phyloP scores from a whole-genome alignment of 208 protist species.

The Wallacemonas sp. region DNA sequence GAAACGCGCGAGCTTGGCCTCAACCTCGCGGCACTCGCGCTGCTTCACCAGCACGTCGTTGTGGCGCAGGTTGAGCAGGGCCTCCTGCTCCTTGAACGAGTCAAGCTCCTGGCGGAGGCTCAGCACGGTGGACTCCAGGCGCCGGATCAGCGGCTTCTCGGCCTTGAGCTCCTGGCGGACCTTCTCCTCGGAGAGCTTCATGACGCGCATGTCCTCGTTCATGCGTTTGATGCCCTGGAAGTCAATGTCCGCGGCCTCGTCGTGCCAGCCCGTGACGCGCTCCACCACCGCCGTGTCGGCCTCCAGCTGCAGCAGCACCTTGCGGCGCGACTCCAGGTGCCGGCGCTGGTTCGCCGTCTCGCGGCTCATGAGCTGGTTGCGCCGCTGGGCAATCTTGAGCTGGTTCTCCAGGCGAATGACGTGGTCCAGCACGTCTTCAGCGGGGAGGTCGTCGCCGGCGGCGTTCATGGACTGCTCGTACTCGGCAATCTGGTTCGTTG shows the following conservation, averaged over 20 bases:
- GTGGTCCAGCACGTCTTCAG: slow-evolving; percentile 85
- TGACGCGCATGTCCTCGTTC: slow-evolving; percentile 54
- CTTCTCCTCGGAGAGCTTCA: slow-evolving; percentile 55
- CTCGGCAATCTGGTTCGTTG: slow-evolving; percentile 62
- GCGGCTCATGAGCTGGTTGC: slow-evolving; percentile 73
- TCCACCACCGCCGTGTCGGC: slow-evolving; percentile 51
- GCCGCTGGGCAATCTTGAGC: slow-evolving; percentile 79
- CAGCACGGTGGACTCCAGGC: slow-evolving; percentile 61
- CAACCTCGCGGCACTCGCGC: slow-evolving; percentile 65
- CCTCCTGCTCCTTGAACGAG: slow-evolving; percentile 47
- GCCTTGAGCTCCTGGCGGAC: slow-evolving; percentile 66
- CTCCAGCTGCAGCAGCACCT: slow-evolving; percentile 44
- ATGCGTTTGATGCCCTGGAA: slow-evolving; percentile 31
- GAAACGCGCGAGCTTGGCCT: slow-evolving; percentile 59
- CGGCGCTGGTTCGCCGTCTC: slow-evolving; percentile 75
- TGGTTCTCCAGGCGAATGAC: slow-evolving; percentile 86
- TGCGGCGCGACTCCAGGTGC: slow-evolving; percentile 55
- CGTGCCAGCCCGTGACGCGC: slow-evolving; percentile 73
- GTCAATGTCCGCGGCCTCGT: slow-evolving; percentile 47
- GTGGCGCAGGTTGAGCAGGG: slow-evolving; percentile 51
- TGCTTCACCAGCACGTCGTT: slow-evolving; percentile 78
- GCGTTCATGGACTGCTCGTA: slow-evolving; percentile 43
- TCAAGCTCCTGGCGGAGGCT: slow-evolving; percentile 51
- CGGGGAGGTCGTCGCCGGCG: slow-evolving; percentile 60
- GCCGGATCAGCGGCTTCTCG: slow-evolving; percentile 57